These are phyloP conservation scores for Tilletia walkeri DNA, from an alignment of 1,284 basidiomycete species.

Conservation along the genomic window DNA sequence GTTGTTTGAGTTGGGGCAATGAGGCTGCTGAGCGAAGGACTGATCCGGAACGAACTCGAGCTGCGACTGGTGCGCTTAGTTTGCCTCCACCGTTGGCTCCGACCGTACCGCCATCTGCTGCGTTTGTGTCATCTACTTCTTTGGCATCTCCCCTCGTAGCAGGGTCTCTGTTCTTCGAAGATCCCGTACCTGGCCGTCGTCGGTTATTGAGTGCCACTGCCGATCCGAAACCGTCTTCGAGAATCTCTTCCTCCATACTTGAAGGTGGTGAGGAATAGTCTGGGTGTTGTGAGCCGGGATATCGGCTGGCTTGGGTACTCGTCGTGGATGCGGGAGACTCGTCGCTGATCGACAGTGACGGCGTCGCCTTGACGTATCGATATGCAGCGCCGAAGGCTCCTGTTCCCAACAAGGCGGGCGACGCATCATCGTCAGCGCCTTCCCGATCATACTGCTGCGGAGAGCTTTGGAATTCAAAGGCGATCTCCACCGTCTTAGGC, in stretches of 20 bases:
- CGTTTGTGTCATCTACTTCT: too few relatives aligned
- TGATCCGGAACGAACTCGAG: not conserved
- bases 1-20: constrained; percentile 6
- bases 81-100: too few relatives aligned
- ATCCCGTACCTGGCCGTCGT: too few relatives aligned
- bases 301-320: not conserved
- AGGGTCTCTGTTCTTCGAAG: too few relatives aligned
- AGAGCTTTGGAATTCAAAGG: not conserved
- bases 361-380: not conserved
- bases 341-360: not conserved
- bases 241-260: constrained; percentile 6
- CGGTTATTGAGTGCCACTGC: not conserved
- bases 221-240: not conserved
- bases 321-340: not conserved
- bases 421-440: not conserved
- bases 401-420: not conserved
- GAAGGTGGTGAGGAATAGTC: not conserved
- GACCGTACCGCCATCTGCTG: too few relatives aligned
- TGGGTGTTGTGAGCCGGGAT: not conserved
- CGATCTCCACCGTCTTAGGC: constrained; percentile 1
- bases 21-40: constrained; percentile 10
- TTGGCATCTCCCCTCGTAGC: too few relatives aligned
- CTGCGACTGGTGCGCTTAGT: too few relatives aligned
- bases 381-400: constrained; percentile 12
- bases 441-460: not conserved